Conservation (phyloP, 2,329 filamentous ascomycete species). For the Claviceps sp. region DNA sequence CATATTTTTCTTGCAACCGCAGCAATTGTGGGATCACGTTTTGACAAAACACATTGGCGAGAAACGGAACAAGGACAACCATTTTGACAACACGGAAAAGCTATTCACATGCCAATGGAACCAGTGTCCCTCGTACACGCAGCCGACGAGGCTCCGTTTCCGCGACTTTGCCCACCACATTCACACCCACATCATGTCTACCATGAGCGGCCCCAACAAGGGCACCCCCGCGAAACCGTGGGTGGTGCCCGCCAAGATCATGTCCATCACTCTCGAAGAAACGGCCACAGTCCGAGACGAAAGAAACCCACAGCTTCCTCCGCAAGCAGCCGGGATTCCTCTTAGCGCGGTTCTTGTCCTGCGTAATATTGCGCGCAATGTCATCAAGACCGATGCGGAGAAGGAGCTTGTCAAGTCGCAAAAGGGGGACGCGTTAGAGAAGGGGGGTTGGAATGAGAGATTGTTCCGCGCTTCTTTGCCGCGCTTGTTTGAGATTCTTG, state of each 20-base stretch:
- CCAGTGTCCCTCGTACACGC: constrained; percentile 44
- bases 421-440: constrained; percentile 27
- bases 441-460: constrained; percentile 49
- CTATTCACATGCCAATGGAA: constrained; percentile 54
- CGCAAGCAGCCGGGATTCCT: constrained; percentile 64
- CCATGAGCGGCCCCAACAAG: constrained; percentile 8
- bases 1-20: constrained; percentile 47
- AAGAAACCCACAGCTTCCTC: constrained; percentile 40
- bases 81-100: constrained; percentile 40
- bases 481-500: constrained; percentile 54
- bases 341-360: constrained; percentile 65
- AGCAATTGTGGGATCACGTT: constrained; percentile 62
- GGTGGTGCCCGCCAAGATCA: constrained; percentile 41
- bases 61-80: constrained; percentile 38
- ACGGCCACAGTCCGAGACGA: constrained; percentile 44
- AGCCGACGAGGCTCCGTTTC: constrained; percentile 30
- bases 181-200: constrained; percentile 49
- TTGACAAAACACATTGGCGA: constrained; percentile 49
- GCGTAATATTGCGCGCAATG: constrained; percentile 61
- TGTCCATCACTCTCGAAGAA: constrained; percentile 40
- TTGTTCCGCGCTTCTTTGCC: constrained; percentile 54
- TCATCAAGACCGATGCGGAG: constrained; percentile 46
- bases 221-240: constrained; percentile 22
- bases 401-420: constrained; percentile 38
- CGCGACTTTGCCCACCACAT: constrained; percentile 48